Percentiles rank a stretch among this genome's conserved stretches.
phyloP scores from a whole-genome alignment of 192 early-diverging fungal species.

The Linnemannia schmuckeri region DNA sequence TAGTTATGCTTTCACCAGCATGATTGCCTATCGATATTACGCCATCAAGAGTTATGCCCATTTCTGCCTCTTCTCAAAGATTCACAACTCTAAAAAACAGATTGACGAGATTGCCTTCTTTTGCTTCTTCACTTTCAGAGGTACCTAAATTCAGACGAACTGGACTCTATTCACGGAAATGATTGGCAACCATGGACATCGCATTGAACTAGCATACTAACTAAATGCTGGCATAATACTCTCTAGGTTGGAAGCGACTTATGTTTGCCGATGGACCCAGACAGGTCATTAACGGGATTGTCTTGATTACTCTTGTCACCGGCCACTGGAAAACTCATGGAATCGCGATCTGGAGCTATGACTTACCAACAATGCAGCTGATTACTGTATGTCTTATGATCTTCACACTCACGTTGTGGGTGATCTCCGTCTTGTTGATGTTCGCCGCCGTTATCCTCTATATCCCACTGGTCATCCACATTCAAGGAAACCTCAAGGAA shows the following conservation, averaged over 20 bases:
- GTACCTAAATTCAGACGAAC: slow-evolving; percentile 45
- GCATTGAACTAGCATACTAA: not conserved
- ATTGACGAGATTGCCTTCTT: slow-evolving; percentile 83
- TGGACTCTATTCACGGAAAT: not conserved
- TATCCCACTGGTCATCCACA: slow-evolving; percentile 80
- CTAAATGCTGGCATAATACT: not conserved
- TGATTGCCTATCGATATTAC: slow-evolving; percentile 83
- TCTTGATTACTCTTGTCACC: slow-evolving; percentile 55
- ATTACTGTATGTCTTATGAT: slow-evolving; percentile 58
- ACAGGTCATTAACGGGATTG: slow-evolving; percentile 75
- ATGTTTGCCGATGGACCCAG: slow-evolving; percentile 88
- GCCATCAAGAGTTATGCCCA: slow-evolving; percentile 81
- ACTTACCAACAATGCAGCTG: not conserved
- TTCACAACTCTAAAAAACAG: slow-evolving; percentile 70
- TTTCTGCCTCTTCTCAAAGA: slow-evolving; percentile 84
- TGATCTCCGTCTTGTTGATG: slow-evolving; percentile 69
- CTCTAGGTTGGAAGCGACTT: slow-evolving; percentile 83
- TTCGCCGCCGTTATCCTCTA: slow-evolving; percentile 77
- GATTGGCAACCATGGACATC: slow-evolving; percentile 1
- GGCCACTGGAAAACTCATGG: not conserved
- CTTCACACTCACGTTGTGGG: slow-evolving; percentile 79
- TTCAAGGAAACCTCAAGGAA: slow-evolving; percentile 90
- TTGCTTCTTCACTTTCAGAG: slow-evolving; percentile 86
- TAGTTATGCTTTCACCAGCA: slow-evolving; percentile 79
- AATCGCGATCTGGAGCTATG: not conserved